A percentile compares a stretch with the other conserved stretches of the same genome.
phyloP scores from a whole-genome alignment of 805 yeast genomes.

The Barnettozyma vustinii region DNA sequence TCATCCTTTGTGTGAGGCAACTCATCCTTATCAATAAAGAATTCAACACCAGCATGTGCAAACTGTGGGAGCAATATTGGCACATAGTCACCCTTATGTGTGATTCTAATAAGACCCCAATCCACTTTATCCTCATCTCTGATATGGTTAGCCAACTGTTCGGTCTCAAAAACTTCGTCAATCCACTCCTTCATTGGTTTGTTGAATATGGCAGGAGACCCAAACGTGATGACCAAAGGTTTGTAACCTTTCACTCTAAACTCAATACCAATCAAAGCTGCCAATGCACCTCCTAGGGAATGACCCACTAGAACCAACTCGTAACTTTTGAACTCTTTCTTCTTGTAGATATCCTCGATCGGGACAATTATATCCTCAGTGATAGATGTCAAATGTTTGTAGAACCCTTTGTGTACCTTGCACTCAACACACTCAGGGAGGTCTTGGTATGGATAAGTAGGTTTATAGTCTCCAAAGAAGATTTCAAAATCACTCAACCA shows the following conservation, averaged over 20 bases:
- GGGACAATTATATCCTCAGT: conserved; percentile 23
- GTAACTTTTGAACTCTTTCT: conserved; percentile 40
- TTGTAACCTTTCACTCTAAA: conserved; percentile 47
- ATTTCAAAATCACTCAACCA: conserved; percentile 60
- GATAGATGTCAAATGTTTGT: conserved; percentile 39
- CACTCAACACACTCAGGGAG: conserved; percentile 42
- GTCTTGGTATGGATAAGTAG: conserved; percentile 11
- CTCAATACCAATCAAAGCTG: conserved; percentile 60
- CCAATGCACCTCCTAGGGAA: conserved; percentile 72
- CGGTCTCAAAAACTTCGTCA: conserved; percentile 42
- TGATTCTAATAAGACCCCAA: conserved; percentile 47
- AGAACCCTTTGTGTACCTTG: conserved; percentile 61
- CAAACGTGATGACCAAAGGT: conserved; percentile 55
- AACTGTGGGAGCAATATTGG: conserved; percentile 51
- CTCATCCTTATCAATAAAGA: conserved; percentile 30
- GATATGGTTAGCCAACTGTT: conserved; percentile 21
- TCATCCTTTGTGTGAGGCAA: conserved; percentile 30
- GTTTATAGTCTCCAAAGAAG: conserved; percentile 15
- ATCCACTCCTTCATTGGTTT: conserved; percentile 44
- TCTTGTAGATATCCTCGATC: conserved; percentile 30
- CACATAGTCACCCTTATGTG: conserved; percentile 53
- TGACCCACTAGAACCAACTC: conserved; percentile 59
- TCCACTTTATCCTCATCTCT: conserved; percentile 6
- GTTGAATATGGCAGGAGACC: conserved; percentile 65
- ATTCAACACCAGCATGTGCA: conserved; percentile 31